Conservation (phyloP, 2,329 filamentous ascomycete species). For the Fusarium proliferatum region DNA sequence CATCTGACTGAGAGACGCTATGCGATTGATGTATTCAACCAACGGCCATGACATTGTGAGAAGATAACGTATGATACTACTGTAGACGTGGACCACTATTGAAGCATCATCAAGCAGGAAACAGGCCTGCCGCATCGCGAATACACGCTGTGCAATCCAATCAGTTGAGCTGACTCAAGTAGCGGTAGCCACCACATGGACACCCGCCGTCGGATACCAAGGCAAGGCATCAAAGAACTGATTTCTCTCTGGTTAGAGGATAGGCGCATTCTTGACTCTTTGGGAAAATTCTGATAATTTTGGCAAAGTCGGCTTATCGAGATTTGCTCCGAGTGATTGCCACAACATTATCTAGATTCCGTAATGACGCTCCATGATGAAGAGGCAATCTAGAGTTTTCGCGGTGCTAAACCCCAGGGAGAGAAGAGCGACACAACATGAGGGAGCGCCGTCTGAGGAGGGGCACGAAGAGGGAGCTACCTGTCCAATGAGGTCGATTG, state of each 20-base stretch:
- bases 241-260: slow-evolving; percentile 4
- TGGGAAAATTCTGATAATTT: too few relatives aligned
- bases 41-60: neutral
- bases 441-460: slow-evolving; percentile 30
- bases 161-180: slow-evolving; percentile 13
- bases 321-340: slow-evolving; percentile 10
- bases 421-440: slow-evolving; percentile 36
- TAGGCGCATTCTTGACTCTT: neutral
- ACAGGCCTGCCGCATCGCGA: slow-evolving; percentile 14
- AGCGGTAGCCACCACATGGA: slow-evolving; percentile 29
- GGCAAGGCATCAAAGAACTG: slow-evolving; percentile 6
- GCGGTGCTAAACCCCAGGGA: slow-evolving; percentile 35
- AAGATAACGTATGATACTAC: slow-evolving; percentile 1
- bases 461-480: slow-evolving; percentile 35
- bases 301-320: too few relatives aligned
- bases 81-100: slow-evolving; percentile 14
- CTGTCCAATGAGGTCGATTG: slow-evolving; percentile 23
- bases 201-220: slow-evolving; percentile 10
- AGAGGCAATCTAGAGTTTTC: slow-evolving; percentile 25
- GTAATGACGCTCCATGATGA: slow-evolving; percentile 33
- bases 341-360: slow-evolving; percentile 9
- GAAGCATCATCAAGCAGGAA: slow-evolving; percentile 13
- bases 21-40: neutral
- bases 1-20: neutral
- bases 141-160: slow-evolving; percentile 13